Percentiles rank a stretch among this genome's conserved stretches.
phyloP scores from a whole-genome alignment of 1,284 basidiomycete species.

The Malassezia equina region DNA sequence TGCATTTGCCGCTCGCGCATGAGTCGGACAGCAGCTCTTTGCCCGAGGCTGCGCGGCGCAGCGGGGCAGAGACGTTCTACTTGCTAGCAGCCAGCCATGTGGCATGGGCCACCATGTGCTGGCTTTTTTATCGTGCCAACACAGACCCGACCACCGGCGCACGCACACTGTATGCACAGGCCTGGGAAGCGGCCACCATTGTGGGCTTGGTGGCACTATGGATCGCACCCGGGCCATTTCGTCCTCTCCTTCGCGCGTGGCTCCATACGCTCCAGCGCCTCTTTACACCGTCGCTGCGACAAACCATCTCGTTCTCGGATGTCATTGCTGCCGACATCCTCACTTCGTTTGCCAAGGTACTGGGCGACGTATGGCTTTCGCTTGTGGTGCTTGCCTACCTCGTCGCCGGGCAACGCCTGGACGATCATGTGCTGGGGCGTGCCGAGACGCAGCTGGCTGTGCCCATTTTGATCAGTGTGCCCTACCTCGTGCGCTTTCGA shows the following conservation, averaged over 20 bases:
- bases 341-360: slow-evolving; percentile 90
- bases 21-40: slow-evolving; percentile 8
- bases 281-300: slow-evolving; percentile 57
- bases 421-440: slow-evolving; percentile 40
- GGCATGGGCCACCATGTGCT: slow-evolving; percentile 28
- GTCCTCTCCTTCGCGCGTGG: slow-evolving; percentile 21
- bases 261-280: slow-evolving; percentile 56
- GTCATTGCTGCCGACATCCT: slow-evolving; percentile 89
- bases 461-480: slow-evolving; percentile 75
- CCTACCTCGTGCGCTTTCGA: slow-evolving; percentile 78
- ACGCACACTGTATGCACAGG: slow-evolving; percentile 34
- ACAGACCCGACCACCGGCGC: slow-evolving; percentile 28
- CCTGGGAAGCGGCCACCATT: slow-evolving; percentile 32
- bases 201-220: slow-evolving; percentile 18
- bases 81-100: slow-evolving; percentile 22
- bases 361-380: slow-evolving; percentile 87
- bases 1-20: slow-evolving; percentile 14
- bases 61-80: slow-evolving; percentile 7
- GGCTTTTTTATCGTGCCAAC: slow-evolving; percentile 34
- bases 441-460: slow-evolving; percentile 52
- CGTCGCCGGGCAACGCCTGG: slow-evolving; percentile 11
- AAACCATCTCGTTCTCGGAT: slow-evolving; percentile 73
- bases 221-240: slow-evolving; percentile 36
- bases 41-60: slow-evolving; percentile 1
- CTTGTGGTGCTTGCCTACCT: slow-evolving; percentile 2